These are phyloP conservation scores for Pleomassaria siparia DNA, from an alignment of 2,329 filamentous ascomycete genomes.

Conservation along the genomic window DNA sequence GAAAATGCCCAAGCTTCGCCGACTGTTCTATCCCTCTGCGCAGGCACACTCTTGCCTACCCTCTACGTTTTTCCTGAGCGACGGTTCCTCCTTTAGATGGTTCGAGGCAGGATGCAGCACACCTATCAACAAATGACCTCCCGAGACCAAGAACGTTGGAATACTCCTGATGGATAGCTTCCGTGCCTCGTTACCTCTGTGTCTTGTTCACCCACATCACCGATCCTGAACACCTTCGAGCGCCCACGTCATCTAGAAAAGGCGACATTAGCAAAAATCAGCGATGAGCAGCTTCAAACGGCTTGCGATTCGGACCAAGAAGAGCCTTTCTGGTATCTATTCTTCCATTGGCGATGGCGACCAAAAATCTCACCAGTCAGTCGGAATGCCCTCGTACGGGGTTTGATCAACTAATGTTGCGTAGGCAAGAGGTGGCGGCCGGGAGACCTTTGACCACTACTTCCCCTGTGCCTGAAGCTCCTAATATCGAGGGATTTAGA, in stretches of 20 bases:
- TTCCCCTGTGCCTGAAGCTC: background rate
- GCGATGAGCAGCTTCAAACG: conserved; percentile 31
- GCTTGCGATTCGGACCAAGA: conserved; percentile 29
- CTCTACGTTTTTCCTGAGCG: no score
- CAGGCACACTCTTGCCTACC: no score
- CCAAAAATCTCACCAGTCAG: conserved; percentile 7
- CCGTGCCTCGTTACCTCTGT: background rate
- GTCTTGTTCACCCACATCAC: background rate
- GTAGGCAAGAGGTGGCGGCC: background rate
- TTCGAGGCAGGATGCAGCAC: no score
- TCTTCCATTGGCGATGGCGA: conserved; percentile 15
- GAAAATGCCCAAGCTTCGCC: no score
- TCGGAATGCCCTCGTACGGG: background rate
- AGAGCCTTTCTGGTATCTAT: conserved; percentile 33
- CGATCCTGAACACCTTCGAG: background rate
- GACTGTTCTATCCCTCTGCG: no score
- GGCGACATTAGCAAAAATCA: conserved; percentile 14
- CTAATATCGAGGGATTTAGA: conserved; percentile 19
- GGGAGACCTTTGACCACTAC: background rate
- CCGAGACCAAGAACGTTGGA: background rate
- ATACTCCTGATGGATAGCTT: background rate
- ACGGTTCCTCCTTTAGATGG: no score
- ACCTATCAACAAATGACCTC: background rate
- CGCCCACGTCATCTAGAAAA: background rate
- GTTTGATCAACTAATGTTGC: background rate